A percentile compares a stretch with the other conserved stretches of the same genome.
phyloP scores from a whole-genome alignment of 2,329 filamentous ascomycete genomes.

The Tolypocladium tundrense region DNA sequence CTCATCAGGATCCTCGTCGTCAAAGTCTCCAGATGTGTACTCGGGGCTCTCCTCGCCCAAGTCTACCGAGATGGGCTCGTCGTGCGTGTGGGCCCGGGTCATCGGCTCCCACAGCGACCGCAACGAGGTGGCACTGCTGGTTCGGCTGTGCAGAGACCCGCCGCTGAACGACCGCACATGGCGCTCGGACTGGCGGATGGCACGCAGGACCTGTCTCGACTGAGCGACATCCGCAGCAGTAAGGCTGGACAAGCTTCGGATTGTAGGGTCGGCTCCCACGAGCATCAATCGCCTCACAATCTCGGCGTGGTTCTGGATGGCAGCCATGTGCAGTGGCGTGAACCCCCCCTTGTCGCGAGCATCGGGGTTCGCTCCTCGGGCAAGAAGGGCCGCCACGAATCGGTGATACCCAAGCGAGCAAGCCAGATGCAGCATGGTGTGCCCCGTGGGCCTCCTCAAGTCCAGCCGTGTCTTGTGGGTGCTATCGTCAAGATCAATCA shows the following conservation, averaged over 20 bases:
- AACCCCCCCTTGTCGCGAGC: constrained; percentile 69
- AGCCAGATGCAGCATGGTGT: constrained; percentile 73
- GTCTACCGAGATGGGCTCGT: constrained; percentile 28
- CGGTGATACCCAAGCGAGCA: constrained; percentile 65
- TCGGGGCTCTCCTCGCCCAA: constrained; percentile 32
- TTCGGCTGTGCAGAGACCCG: constrained; percentile 47
- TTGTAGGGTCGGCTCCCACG: constrained; percentile 60
- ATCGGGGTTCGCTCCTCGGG: constrained; percentile 67
- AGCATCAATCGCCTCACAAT: constrained; percentile 68
- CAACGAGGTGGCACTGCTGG: constrained; percentile 57
- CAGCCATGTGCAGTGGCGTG: constrained; percentile 72
- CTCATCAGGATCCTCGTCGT: constrained; percentile 29
- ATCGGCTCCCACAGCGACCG: constrained; percentile 56
- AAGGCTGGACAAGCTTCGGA: constrained; percentile 60
- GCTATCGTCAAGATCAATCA: constrained; percentile 69
- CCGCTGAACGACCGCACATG: constrained; percentile 59
- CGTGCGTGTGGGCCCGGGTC: constrained; percentile 19
- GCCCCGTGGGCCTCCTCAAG: constrained; percentile 53
- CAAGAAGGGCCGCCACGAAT: constrained; percentile 67
- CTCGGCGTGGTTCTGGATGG: constrained; percentile 63
- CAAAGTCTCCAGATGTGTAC: constrained; percentile 34
- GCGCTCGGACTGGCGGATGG: constrained; percentile 50
- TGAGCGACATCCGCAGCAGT: constrained; percentile 62
- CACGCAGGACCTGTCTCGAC: constrained; percentile 52
- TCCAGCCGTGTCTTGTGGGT: constrained; percentile 59